Evolutionary conservation across 352 stramenopile genomes (phyloP).

Genomic region (Phytopythium vexans): DNA sequence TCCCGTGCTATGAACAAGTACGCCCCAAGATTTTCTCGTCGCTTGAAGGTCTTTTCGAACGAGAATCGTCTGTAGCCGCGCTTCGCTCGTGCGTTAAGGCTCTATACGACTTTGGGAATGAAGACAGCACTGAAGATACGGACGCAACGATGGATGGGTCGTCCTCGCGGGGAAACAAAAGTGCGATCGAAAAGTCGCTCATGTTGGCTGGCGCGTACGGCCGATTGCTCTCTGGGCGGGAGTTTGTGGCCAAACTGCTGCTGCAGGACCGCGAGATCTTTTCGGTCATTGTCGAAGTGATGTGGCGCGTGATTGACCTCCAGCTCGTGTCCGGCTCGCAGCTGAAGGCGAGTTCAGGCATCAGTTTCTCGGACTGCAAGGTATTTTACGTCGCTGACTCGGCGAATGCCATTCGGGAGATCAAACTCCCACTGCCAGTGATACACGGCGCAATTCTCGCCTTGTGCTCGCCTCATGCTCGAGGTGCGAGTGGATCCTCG

Average conservation of each 20-base stretch:
- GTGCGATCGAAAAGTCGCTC: constrained; percentile 49
- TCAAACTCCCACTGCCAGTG: constrained; percentile 65
- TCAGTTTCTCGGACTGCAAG: constrained; percentile 75
- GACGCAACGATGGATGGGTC: neutral
- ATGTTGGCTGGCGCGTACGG: constrained; percentile 65
- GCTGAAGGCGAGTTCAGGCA: constrained; percentile 42
- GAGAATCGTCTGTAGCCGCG: constrained; percentile 67
- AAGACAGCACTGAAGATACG: constrained; percentile 9
- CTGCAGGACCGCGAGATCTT: constrained; percentile 59
- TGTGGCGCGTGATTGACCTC: constrained; percentile 65
- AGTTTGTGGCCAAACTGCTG: constrained; percentile 63
- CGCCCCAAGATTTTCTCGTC: constrained; percentile 57
- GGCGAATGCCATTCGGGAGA: constrained; percentile 63
- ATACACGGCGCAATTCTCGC: constrained; percentile 71
- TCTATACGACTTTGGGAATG: constrained; percentile 54
- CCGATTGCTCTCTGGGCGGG: constrained; percentile 55
- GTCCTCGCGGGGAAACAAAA: constrained; percentile 21
- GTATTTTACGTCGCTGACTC: constrained; percentile 75
- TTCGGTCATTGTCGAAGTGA: constrained; percentile 58
- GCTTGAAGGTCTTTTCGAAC: constrained; percentile 66
- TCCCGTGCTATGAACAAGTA: constrained; percentile 62
- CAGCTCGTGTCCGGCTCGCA: constrained; percentile 54
- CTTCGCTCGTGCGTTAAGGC: constrained; percentile 66
- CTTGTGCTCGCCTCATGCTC: constrained; percentile 51
- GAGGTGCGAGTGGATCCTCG: constrained; percentile 10